Percentiles rank a stretch among this genome's conserved stretches.
phyloP scores from a whole-genome alignment of 2,329 filamentous ascomycete species.

The Colletotrichum tropicicola region DNA sequence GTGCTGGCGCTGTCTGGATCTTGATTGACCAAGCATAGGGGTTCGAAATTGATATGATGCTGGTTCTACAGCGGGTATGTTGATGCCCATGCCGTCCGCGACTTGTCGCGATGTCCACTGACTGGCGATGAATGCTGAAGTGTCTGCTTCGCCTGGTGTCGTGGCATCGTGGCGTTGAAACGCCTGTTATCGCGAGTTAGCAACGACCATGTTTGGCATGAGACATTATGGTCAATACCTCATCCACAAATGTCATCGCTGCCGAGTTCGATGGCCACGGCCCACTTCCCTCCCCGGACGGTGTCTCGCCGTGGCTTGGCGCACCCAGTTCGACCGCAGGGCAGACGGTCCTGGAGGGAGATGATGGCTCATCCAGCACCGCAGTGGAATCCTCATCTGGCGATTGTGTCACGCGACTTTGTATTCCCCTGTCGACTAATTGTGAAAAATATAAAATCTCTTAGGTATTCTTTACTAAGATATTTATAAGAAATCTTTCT shows the following conservation, averaged over 20 bases:
- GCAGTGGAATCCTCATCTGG: too few species aligned
- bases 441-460: too few species aligned
- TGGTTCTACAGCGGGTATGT: not conserved
- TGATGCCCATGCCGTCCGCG: not conserved
- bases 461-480: too few species aligned
- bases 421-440: too few species aligned
- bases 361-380: too few species aligned
- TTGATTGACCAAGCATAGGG: not conserved
- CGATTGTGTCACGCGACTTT: too few species aligned
- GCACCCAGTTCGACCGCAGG: too few species aligned
- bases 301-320: too few species aligned
- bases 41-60: not conserved
- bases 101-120: not conserved
- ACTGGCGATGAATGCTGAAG: not conserved
- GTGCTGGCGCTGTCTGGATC: not conserved
- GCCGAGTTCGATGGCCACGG: slow-evolving; percentile 3
- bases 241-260: not conserved
- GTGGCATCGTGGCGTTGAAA: not conserved
- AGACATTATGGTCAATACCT: not conserved
- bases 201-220: fast-evolving
- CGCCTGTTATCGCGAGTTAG: not conserved
- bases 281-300: too few species aligned
- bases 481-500: too few species aligned
- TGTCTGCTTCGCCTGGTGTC: not conserved
- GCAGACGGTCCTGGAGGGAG: too few species aligned